Conservation (phyloP, 352 stramenopile genomes). For the Pythium phragmiticola region DNA sequence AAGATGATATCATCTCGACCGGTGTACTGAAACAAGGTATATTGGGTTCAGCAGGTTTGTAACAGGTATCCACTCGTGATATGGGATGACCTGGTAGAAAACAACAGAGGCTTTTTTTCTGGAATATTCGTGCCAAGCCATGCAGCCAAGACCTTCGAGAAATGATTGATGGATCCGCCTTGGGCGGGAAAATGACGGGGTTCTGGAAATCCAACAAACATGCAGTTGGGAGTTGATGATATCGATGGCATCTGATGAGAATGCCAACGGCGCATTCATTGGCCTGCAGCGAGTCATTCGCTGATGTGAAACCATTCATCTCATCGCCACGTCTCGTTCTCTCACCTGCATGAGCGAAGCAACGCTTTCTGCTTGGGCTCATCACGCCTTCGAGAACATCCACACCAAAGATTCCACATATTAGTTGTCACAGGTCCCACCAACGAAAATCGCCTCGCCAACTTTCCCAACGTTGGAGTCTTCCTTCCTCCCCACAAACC, state of each 20-base stretch:
- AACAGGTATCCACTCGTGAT: constrained; percentile 5
- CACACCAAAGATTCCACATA: background rate
- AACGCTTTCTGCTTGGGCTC: too few relatives aligned
- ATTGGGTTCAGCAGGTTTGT: constrained; percentile 5
- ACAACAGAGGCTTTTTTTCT: constrained; percentile 11
- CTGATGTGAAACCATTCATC: too few relatives aligned
- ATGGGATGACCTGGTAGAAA: background rate
- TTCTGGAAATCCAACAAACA: background rate
- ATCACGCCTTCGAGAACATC: background rate
- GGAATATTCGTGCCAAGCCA: constrained; percentile 20
- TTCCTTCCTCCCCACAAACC: constrained; percentile 3
- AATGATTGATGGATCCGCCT: constrained; percentile 3
- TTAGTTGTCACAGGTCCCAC: constrained; percentile 16
- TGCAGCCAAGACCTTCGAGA: constrained; percentile 11
- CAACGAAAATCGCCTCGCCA: constrained; percentile 4
- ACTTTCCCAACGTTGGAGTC: constrained; percentile 1
- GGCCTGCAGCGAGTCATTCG: too few relatives aligned
- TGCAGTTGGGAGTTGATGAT: too few relatives aligned
- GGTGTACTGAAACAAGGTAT: constrained; percentile 1
- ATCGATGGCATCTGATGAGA: background rate
- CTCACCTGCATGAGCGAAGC: too few relatives aligned
- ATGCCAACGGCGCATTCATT: background rate
- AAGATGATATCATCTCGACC: background rate
- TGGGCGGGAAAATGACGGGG: background rate
- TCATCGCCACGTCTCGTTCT: too few relatives aligned